Evolutionary conservation across 495 filamentous ascomycete genomes (phyloP).

Genomic region (Darksidea phi): DNA sequence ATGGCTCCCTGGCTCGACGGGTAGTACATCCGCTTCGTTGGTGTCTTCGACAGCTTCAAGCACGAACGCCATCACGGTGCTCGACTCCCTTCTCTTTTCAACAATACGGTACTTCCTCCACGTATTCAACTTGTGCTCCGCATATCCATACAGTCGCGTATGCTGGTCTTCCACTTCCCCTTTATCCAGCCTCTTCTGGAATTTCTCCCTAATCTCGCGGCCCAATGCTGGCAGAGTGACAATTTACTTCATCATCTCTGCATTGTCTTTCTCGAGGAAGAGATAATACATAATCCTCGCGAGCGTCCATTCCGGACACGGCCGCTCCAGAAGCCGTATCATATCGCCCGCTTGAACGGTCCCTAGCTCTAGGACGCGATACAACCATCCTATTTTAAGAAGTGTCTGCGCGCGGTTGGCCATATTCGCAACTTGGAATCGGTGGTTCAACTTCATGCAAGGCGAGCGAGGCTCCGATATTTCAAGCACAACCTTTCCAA

Average conservation of each 20-base stretch:
- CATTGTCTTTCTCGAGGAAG: slow-evolving; percentile 49
- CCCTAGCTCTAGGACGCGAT: slow-evolving; percentile 52
- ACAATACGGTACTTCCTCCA: slow-evolving; percentile 31
- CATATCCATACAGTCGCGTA: slow-evolving; percentile 32
- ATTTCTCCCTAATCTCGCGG: slow-evolving; percentile 46
- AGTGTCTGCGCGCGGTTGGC: slow-evolving; percentile 53
- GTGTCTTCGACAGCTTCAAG: slow-evolving; percentile 12
- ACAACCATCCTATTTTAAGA: slow-evolving; percentile 58
- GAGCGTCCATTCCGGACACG: slow-evolving; percentile 55
- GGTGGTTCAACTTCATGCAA: slow-evolving; percentile 36
- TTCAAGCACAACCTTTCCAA: slow-evolving; percentile 43
- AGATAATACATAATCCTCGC: slow-evolving; percentile 57
- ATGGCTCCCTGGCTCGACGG: slow-evolving; percentile 31
- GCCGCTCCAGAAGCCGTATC: slow-evolving; percentile 48
- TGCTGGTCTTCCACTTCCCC: slow-evolving; percentile 40
- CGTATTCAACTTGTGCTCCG: slow-evolving; percentile 42
- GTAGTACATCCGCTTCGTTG: background rate
- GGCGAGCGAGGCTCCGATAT: slow-evolving; percentile 26
- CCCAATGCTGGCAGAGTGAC: slow-evolving; percentile 50
- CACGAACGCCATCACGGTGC: slow-evolving; percentile 19
- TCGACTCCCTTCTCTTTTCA: slow-evolving; percentile 28
- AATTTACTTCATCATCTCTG: slow-evolving; percentile 49
- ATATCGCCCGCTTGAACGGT: slow-evolving; percentile 49
- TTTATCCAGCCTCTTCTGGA: slow-evolving; percentile 44
- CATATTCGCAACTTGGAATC: slow-evolving; percentile 50